Conservation (phyloP, 2,329 filamentous ascomycete species). For the Seiridium cupressi region DNA sequence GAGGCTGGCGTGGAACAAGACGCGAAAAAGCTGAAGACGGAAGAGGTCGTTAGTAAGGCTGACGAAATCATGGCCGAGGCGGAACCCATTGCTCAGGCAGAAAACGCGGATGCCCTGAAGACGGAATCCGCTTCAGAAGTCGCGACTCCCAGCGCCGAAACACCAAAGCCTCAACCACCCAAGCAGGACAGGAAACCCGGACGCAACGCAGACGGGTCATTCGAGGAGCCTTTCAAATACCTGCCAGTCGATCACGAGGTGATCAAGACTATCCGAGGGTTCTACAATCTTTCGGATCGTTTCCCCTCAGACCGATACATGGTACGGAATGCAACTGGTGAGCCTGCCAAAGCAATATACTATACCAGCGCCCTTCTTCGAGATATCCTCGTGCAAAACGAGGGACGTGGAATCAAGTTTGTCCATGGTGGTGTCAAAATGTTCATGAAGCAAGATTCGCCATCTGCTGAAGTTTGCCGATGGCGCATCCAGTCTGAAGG, state of each 20-base stretch:
- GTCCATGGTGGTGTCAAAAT: constrained; percentile 97
- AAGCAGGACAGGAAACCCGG: constrained; percentile 38
- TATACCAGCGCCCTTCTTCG: constrained; percentile 85
- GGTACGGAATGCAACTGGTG: constrained; percentile 88
- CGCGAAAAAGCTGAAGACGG: constrained; percentile 48
- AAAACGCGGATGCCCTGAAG: constrained; percentile 15
- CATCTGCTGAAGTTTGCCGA: constrained; percentile 79
- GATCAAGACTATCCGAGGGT: constrained; percentile 72
- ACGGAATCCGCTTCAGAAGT: constrained; percentile 12
- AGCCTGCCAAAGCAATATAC: constrained; percentile 92
- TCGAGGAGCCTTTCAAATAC: constrained; percentile 95
- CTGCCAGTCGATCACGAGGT: constrained; percentile 72
- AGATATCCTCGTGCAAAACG: constrained; percentile 82
- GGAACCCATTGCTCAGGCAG: constrained; percentile 15
- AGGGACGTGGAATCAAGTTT: constrained; percentile 89
- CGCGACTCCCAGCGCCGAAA: constrained; percentile 10
- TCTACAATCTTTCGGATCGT: constrained; percentile 79
- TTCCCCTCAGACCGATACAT: constrained; percentile 93
- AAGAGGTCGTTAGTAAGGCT: constrained; percentile 14
- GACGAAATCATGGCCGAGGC: constrained; percentile 15
- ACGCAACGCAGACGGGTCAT: constrained; percentile 48
- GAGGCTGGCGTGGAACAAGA: constrained; percentile 36
- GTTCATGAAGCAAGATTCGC: constrained; percentile 97
- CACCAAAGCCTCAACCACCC: constrained; percentile 23
- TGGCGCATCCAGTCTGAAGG: constrained; percentile 98